Evolutionary conservation across 768 basidiomycete genomes (phyloP).

Genomic region (Suillus discolor): DNA sequence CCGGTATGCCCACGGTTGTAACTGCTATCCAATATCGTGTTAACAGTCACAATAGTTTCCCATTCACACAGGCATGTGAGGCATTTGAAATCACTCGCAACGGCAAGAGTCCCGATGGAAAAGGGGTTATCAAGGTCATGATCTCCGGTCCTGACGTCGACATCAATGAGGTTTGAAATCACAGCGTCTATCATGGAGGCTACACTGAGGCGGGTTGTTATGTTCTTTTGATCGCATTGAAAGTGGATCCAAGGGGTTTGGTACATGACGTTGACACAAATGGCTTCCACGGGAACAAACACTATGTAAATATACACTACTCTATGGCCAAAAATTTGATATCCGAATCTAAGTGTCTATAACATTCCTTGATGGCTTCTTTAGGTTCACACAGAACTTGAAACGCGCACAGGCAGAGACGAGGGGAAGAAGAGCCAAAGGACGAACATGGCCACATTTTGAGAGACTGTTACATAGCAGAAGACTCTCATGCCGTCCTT

Average conservation of each 20-base stretch:
- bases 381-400: background rate
- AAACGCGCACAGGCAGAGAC: constrained; percentile 8
- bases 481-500: constrained; percentile 40
- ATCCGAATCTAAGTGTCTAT: background rate
- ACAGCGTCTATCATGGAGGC: background rate
- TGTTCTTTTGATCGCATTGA: background rate
- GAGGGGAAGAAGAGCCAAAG: constrained; percentile 50
- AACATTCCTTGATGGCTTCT: background rate
- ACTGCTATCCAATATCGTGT: constrained; percentile 16
- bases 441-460: constrained; percentile 35
- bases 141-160: constrained; percentile 78
- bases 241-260: background rate
- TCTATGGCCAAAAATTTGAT: background rate
- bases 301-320: background rate
- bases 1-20: constrained; percentile 43
- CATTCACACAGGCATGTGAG: constrained; percentile 72
- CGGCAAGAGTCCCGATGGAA: constrained; percentile 86
- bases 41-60: constrained; percentile 47
- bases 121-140: constrained; percentile 85
- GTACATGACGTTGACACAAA: background rate
- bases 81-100: constrained; percentile 83
- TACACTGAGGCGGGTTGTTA: background rate
- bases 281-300: background rate
- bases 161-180: constrained; percentile 39
- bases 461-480: constrained; percentile 46